phyloP scores from a whole-genome alignment of 2,329 filamentous ascomycete species.

The Aspergillus sp. region DNA sequence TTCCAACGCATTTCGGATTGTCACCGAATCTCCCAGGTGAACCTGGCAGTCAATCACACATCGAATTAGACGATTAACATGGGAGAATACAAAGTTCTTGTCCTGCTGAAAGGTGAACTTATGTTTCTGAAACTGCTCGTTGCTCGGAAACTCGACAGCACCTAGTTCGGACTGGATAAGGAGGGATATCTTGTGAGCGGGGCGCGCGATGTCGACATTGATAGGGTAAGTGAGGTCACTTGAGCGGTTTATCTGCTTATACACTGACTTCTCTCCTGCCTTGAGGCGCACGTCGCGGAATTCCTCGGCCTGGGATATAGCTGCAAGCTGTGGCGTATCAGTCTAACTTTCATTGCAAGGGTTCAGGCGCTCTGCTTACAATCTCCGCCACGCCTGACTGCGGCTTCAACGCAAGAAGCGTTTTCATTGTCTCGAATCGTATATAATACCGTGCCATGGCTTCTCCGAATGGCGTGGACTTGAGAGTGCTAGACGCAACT shows the following conservation, averaged over 20 bases:
- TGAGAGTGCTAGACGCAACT: conserved; percentile 54
- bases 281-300: conserved; percentile 73
- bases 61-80: conserved; percentile 67
- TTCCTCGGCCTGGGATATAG: conserved; percentile 67
- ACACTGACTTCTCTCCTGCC: conserved; percentile 65
- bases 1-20: conserved; percentile 69
- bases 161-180: conserved; percentile 76
- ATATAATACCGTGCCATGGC: conserved; percentile 84
- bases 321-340: conserved; percentile 55
- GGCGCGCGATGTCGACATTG: conserved; percentile 63
- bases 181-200: conserved; percentile 73
- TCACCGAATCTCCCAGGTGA: conserved; percentile 61
- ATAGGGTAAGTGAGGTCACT: conserved; percentile 69
- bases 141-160: conserved; percentile 60
- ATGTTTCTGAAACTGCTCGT: conserved; percentile 58
- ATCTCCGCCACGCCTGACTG: conserved; percentile 66
- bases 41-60: conserved; percentile 76
- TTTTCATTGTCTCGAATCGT: conserved; percentile 75
- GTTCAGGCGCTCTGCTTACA: conserved; percentile 44
- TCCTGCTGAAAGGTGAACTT: conserved; percentile 61
- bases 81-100: conserved; percentile 64
- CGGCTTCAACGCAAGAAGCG: conserved; percentile 62
- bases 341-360: conserved; percentile 8
- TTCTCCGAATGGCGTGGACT: conserved; percentile 69
- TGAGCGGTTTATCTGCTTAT: conserved; percentile 71